Conservation (phyloP, 306 rosid species). For the Macrotyloma uniflorum region DNA sequence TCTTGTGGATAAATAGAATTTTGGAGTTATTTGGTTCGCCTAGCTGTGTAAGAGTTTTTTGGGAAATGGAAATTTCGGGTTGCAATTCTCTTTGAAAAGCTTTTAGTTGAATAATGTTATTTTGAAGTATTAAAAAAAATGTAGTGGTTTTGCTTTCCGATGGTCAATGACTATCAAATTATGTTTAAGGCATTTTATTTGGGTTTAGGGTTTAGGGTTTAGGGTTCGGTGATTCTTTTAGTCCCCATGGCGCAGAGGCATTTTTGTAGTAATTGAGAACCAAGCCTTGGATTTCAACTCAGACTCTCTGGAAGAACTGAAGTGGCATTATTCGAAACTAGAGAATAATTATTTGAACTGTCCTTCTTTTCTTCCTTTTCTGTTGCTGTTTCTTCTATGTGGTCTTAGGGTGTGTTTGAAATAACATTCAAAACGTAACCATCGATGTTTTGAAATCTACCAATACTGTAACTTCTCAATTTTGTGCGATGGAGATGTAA, state of each 20-base stretch:
- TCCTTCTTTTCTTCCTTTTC: not conserved
- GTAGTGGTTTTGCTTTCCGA: not conserved
- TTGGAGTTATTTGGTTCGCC: not conserved
- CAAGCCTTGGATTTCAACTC: not conserved
- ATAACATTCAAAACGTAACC: too few species aligned
- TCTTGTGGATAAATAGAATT: slow-evolving; percentile 6
- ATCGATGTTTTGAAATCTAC: too few species aligned
- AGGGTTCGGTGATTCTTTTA: not conserved
- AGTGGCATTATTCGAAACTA: not conserved
- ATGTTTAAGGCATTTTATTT: not conserved
- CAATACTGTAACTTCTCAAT: too few species aligned
- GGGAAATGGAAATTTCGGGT: not conserved
- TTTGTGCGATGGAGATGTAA: too few species aligned
- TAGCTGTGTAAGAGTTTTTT: not conserved
- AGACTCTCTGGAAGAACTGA: not conserved
- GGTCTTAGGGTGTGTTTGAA: not conserved
- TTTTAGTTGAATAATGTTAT: not conserved
- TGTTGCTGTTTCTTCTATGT: not conserved
- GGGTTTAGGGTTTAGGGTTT: too few species aligned
- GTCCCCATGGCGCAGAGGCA: not conserved
- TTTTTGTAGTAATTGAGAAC: not conserved
- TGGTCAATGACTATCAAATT: not conserved
- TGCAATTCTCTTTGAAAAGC: not conserved
- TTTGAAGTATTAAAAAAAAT: not conserved
- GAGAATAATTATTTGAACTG: not conserved